Conservation (phyloP, 169 alveolate genomes). For the Plasmodium vinckei region DNA sequence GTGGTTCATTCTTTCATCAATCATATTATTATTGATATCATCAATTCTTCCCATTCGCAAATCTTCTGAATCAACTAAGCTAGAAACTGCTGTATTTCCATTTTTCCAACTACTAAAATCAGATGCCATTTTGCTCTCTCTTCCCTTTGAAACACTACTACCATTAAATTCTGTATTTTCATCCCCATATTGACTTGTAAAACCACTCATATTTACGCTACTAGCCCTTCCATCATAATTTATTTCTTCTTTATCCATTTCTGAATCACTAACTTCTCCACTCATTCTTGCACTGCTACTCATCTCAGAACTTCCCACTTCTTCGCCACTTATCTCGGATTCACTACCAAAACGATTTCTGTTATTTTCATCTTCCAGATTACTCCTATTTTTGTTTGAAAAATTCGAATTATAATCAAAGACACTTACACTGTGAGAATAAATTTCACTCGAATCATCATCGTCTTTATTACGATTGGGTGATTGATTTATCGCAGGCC, state of each 20-base stretch:
- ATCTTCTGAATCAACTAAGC: not conserved
- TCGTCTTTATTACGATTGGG: too few relatives aligned
- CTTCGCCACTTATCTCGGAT: not conserved
- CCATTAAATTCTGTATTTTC: not conserved
- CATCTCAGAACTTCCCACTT: not conserved
- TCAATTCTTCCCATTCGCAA: not conserved
- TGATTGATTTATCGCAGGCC: too few relatives aligned
- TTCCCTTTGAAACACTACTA: not conserved
- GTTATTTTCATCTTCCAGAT: constrained; percentile 17
- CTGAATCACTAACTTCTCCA: not conserved
- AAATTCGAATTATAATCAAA: constrained; percentile 23
- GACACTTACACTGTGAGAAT: not conserved
- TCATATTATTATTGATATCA: not conserved
- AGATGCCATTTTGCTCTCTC: not conserved
- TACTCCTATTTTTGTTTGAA: constrained; percentile 39
- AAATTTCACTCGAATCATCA: too few relatives aligned
- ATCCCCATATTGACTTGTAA: not conserved
- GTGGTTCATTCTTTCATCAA: not conserved
- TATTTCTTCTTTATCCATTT: not conserved
- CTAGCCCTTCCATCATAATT: not conserved
- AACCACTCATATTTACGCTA: not conserved
- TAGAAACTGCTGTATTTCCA: not conserved
- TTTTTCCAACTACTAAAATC: not conserved
- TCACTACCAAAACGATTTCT: not conserved
- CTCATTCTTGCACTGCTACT: not conserved